Percentiles rank a stretch among this genome's conserved stretches.
Conservation (phyloP, 371 early-diverging fungal species). For the Fennellomyces sp. region DNA sequence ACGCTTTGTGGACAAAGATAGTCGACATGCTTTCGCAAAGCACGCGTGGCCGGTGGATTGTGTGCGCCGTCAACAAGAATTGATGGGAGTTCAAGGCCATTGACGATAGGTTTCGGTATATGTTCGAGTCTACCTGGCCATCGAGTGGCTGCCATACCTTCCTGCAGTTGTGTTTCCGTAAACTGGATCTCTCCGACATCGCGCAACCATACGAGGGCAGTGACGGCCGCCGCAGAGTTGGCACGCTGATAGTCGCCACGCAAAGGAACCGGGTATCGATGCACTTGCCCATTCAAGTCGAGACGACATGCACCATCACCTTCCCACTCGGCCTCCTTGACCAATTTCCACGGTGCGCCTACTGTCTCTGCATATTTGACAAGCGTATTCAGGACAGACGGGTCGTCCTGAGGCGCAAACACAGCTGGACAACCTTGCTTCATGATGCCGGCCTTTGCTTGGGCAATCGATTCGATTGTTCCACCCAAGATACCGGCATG, state of each 20-base stretch:
- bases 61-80: constrained; percentile 91
- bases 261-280: constrained; percentile 39
- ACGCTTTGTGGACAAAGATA: constrained; percentile 35
- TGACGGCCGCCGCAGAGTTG: constrained; percentile 79
- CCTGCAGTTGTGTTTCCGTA: constrained; percentile 47
- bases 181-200: constrained; percentile 16
- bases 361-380: constrained; percentile 33
- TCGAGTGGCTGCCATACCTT: constrained; percentile 60
- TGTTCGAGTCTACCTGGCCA: constrained; percentile 91
- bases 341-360: constrained; percentile 26
- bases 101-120: constrained; percentile 23
- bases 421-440: constrained; percentile 53
- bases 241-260: constrained; percentile 80
- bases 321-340: background rate
- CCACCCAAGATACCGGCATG: constrained; percentile 77
- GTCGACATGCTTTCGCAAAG: constrained; percentile 68
- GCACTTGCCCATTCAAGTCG: background rate
- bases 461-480: constrained; percentile 67
- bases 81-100: background rate
- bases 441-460: constrained; percentile 82
- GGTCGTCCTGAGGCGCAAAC: constrained; percentile 53
- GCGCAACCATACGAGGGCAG: constrained; percentile 60
- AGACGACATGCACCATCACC: constrained; percentile 5
- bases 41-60: constrained; percentile 75
- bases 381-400: constrained; percentile 37